Base-by-base conservation (phyloP, 106 monocot species). In the Vanilla planifolia region DNA sequence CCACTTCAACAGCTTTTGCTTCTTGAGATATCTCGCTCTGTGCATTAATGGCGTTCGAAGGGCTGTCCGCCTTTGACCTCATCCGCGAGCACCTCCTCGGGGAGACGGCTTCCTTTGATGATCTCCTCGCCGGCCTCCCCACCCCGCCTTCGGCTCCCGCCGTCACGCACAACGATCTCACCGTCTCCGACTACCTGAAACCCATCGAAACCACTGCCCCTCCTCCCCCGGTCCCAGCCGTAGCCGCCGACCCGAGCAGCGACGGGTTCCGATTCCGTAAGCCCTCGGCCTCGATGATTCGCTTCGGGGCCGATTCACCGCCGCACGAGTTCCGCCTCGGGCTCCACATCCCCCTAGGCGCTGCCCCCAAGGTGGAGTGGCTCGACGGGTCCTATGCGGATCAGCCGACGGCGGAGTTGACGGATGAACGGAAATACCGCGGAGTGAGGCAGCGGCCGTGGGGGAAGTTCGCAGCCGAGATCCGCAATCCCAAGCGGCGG, bases 11-110 rank as follows among this genome's bases (percentile, higher is more conserved):
- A n/a, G n/a, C n/a, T n/a, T n/a, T n/a, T n/a, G n/a, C n/a, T n/a
- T n/a, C n/a, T n/a, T n/a, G n/a, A n/a, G n/a, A n/a, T n/a, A n/a
- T n/a, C n/a, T n/a, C n/a, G n/a, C n/a, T n/a, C n/a, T n/a, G n/a
- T n/a, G n/a, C n/a, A n/a, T n/a, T n/a, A n/a, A n/a, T n/a, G n/a
- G n/a, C n/a, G n/a, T n/a, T n/a, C n/a, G n/a, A n/a, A n/a, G n/a
- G n/a, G n/a, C n/a, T n/a, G n/a, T 71, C 61, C 29, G 41, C 66
- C 28, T 58, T 80, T 67, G 75, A 75, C 21, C 47, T 75, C 46
- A 75, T 80, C 47, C 55, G 66, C 26, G 61, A 75, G 10, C 71
- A 71, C 66, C 71, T 75, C 41, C 67, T 71, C 47, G 71, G 58
- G 36, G 76, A 63, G 6, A 22, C 25, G 30, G 15, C 30, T 21